Evolutionary conservation across 192 early-diverging fungal species (phyloP), one percentile per base, ranked within the genome.

Genomic region (Thoreauomyces humboldtii): DNA sequence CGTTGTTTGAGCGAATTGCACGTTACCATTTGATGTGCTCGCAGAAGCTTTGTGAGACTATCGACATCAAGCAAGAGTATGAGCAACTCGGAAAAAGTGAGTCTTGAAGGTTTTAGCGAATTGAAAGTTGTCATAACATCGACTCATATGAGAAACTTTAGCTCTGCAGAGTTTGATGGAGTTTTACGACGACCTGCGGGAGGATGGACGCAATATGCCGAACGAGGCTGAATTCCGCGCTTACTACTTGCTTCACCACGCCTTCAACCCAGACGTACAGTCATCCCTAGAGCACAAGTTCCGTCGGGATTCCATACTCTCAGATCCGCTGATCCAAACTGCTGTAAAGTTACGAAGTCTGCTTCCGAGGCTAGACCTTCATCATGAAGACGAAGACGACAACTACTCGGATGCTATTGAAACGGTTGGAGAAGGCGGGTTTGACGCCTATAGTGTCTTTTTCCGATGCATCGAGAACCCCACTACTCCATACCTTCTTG

Each of bases 141-240:
- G 6, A 24, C 9, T 21, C 19, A n/a, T n/a, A n/a, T n/a, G n/a
- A n/a, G 25, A 22, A 46, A 32, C 27, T 21, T 51, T 60, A 89
- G 91, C 90, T 25, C 78, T 97, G 31, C 82, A 90, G 57, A 91
- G 85, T 67, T 75, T 97, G 59, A 84, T 83, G 31, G 91, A 95
- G 76, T 91, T 89, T 42, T 97, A 97, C 66, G 81, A 87, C 29
- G 94, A 97, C 63, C 75, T 87, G 50, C 63, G 78, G 11, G 66
- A 73, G 11, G 75, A 78, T 1, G 80, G 79, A 17, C 66, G 79
- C 2, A 44, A 52, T 1, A 85, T 81, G 25, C 77, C 85, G 0
- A 95, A 95, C 43, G 93, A 97, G 73, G 80, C 92, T 0, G 93
- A 97, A 72, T 95, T 97, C 64, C 82, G 87, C 35, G 94, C 91